phyloP scores from a whole-genome alignment of 1,139 yeast genomes.

The Meyerozyma carpophila region DNA sequence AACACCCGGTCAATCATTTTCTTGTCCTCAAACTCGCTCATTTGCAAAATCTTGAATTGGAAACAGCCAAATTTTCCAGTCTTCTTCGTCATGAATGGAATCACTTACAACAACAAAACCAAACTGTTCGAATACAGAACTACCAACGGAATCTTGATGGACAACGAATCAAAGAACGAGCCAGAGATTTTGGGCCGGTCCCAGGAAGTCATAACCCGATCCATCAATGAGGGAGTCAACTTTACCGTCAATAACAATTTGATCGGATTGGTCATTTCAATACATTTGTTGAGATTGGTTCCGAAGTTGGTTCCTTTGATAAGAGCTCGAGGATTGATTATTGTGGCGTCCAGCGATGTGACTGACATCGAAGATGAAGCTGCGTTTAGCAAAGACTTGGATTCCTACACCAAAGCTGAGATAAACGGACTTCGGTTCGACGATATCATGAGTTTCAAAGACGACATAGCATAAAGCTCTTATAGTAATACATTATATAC shows the following conservation, averaged over 20 bases:
- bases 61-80: constrained; percentile 98
- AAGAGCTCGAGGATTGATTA: constrained; percentile 72
- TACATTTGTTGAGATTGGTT: constrained; percentile 62
- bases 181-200: constrained; percentile 15
- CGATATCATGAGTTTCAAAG: constrained; percentile 65
- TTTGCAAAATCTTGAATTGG: constrained; percentile 93
- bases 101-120: constrained; percentile 31
- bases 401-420: constrained; percentile 45
- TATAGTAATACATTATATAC: background rate
- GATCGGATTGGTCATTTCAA: constrained; percentile 76
- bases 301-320: constrained; percentile 75
- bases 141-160: constrained; percentile 37
- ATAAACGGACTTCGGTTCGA: constrained; percentile 72
- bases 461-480: constrained; percentile 42
- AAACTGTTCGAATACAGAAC: constrained; percentile 34
- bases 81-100: constrained; percentile 72
- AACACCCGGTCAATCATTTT: constrained; percentile 61
- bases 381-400: constrained; percentile 29
- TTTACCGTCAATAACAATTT: constrained; percentile 81
- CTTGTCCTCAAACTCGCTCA: constrained; percentile 79
- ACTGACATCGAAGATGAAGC: constrained; percentile 26
- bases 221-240: constrained; percentile 45
- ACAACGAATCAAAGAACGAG: constrained; percentile 15
- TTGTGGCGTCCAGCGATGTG: constrained; percentile 59
- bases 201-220: constrained; percentile 39